Evolutionary conservation across 2,329 filamentous ascomycete species (phyloP).

Genomic region (Balansia obtecta): DNA sequence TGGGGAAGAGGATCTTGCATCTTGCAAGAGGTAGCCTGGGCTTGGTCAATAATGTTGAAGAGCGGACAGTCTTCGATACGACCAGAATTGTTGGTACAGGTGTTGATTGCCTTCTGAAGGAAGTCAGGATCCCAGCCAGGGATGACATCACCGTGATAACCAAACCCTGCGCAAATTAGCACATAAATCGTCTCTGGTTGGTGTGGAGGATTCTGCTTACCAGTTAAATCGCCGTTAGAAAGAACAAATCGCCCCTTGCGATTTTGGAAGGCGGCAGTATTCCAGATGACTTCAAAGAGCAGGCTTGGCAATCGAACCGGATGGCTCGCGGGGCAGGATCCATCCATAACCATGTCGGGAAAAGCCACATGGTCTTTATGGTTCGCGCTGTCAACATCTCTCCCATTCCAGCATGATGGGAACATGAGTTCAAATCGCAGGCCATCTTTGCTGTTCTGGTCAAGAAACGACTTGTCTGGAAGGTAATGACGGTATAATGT

Average conservation of each 20-base stretch:
- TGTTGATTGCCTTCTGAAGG: constrained; percentile 59
- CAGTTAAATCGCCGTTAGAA: constrained; percentile 65
- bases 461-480: constrained; percentile 68
- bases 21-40: constrained; percentile 44
- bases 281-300: constrained; percentile 79
- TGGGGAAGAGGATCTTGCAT: constrained; percentile 42
- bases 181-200: not conserved
- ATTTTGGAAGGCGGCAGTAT: constrained; percentile 52
- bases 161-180: constrained; percentile 39
- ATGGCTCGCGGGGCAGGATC: constrained; percentile 59
- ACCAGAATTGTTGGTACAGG: constrained; percentile 62
- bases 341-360: constrained; percentile 63
- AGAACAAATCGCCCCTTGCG: constrained; percentile 59
- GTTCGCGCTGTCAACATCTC: constrained; percentile 41
- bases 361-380: constrained; percentile 63
- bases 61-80: constrained; percentile 59
- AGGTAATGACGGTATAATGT: constrained; percentile 73
- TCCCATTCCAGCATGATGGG: constrained; percentile 74
- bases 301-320: constrained; percentile 58
- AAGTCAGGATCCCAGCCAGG: constrained; percentile 61
- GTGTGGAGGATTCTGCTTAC: constrained; percentile 26
- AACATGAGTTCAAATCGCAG: constrained; percentile 78
- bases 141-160: constrained; percentile 72
- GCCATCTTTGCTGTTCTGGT: constrained; percentile 71
- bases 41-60: constrained; percentile 58